Conservation (phyloP, 2,329 filamentous ascomycete species). For the Sporothrix brunneoviolacea region DNA sequence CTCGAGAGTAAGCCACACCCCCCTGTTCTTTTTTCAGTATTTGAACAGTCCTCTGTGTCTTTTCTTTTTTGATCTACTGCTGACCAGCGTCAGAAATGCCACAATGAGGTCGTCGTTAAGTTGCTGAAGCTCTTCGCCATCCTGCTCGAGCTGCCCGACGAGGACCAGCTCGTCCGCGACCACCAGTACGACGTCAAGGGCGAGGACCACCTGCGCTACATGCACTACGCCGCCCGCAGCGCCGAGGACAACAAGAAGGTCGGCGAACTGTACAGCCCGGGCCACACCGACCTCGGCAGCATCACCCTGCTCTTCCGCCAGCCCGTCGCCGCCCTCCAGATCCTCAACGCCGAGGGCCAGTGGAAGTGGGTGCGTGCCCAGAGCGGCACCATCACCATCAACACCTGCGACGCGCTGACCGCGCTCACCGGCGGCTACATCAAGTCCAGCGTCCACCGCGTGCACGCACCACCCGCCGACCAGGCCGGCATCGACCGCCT, state of each 20-base stretch:
- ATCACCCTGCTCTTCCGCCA: constrained; percentile 49
- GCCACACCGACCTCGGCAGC: constrained; percentile 47
- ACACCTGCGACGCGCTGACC: constrained; percentile 38
- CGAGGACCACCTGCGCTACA: constrained; percentile 53
- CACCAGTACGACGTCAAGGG: constrained; percentile 49
- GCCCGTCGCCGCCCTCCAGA: constrained; percentile 46
- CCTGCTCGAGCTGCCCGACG: constrained; percentile 49
- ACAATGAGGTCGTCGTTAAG: constrained; percentile 44
- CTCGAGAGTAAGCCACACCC: constrained; percentile 22
- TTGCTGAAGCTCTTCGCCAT: constrained; percentile 53
- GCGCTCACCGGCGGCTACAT: constrained; percentile 38
- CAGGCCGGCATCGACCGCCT: constrained; percentile 41
- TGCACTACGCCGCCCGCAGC: constrained; percentile 45
- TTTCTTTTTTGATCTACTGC: no score
- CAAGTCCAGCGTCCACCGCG: constrained; percentile 30
- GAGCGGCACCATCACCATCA: constrained; percentile 41
- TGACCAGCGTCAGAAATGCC: neutral
- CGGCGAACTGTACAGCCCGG: constrained; percentile 20
- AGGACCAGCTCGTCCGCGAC: constrained; percentile 47
- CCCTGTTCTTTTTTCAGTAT: no score
- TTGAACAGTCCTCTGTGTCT: no score
- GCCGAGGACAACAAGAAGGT: constrained; percentile 29
- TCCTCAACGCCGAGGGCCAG: constrained; percentile 32
- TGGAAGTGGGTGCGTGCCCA: constrained; percentile 40
- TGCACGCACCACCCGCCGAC: constrained; percentile 32